A percentile compares a stretch with the other conserved stretches of the same genome.
phyloP scores from a whole-genome alignment of 768 basidiomycete species.

The Hypsizygus marmoreus region DNA sequence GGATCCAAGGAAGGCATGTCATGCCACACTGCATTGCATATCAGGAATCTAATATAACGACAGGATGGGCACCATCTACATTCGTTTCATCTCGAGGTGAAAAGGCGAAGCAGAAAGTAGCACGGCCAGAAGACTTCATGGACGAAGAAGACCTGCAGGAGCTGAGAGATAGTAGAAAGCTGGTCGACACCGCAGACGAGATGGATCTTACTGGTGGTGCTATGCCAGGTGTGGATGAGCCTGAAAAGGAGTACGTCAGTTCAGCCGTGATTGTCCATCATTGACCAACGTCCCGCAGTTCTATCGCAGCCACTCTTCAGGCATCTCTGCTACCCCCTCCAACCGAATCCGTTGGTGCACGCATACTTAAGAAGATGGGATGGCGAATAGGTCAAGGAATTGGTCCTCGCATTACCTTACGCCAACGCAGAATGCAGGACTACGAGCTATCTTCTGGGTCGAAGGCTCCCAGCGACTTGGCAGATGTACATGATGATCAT shows the following conservation, averaged over 20 bases:
- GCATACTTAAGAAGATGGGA: slow-evolving; percentile 92
- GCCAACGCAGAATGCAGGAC: slow-evolving; percentile 75
- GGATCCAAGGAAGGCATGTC: slow-evolving; percentile 90
- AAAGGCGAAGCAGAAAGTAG: slow-evolving; percentile 61
- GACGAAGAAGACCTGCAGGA: slow-evolving; percentile 96
- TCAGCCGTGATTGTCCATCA: background rate
- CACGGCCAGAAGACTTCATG: slow-evolving; percentile 94
- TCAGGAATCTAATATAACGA: slow-evolving; percentile 6
- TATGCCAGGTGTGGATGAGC: slow-evolving; percentile 43
- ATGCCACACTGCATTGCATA: background rate
- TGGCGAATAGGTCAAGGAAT: slow-evolving; percentile 94
- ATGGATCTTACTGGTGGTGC: slow-evolving; percentile 68
- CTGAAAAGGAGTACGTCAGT: slow-evolving; percentile 56
- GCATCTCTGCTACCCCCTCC: slow-evolving; percentile 71
- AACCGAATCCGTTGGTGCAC: slow-evolving; percentile 79
- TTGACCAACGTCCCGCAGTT: slow-evolving; percentile 38
- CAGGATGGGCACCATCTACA: slow-evolving; percentile 93
- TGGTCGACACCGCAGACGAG: slow-evolving; percentile 81
- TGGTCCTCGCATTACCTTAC: slow-evolving; percentile 82
- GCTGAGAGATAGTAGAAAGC: slow-evolving; percentile 65
- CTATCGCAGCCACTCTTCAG: slow-evolving; percentile 63
- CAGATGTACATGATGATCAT: slow-evolving; percentile 56
- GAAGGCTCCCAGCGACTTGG: slow-evolving; percentile 29
- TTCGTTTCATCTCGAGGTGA: slow-evolving; percentile 88
- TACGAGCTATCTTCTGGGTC: slow-evolving; percentile 40